Evolutionary conservation across 106 monocot species (phyloP), one percentile per base, ranked within the genome.

Genomic region (Acorus gramineus): DNA sequence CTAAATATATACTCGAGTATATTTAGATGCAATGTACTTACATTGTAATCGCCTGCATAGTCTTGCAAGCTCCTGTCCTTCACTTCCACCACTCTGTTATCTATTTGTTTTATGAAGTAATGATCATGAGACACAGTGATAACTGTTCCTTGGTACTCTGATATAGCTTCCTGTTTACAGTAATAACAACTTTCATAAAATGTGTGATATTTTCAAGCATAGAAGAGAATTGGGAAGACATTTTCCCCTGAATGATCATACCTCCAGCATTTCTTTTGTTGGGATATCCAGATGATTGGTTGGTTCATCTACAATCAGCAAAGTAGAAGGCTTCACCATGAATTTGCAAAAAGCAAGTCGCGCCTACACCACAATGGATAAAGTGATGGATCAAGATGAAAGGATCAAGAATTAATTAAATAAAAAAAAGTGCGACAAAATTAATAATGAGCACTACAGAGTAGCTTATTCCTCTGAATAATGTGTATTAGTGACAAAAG

Each of bases 261-360:
- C 98, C 84, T 98, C 98, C 3, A 98, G 83, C 98, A 98, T 98
- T 72, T 98, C 98, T 81, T 98, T 98, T 49, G 98, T 83, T 65
- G 92, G 98, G 64, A 98, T 98, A 76, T 98, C 98, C 77, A 98
- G 80, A 67, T 98, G 98, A 81, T 98, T 98, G 44, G 98, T 98
- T 55, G 98, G 98, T 66, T 98, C 98, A 80, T 98, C 98, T 60
- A 98, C 74, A 62, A 98, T 75, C 70, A 98, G 75, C 61, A 98
- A 80, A 12, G 98, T 92, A 65, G 98, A 98, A 42, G 98, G 98
- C 53, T 83, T 92, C 73, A 98, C 98, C 98, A 98, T 85, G 66
- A 98, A 98, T 73, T 98, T 98, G 70, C 98, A 98, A 76, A 98
- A 98, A 44, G 98, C 92, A 59, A 98, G 92, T 56, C 98, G 74